Percentiles rank a stretch among this genome's conserved stretches.
Evolutionary conservation across 768 basidiomycete species (phyloP).

Genomic region (Kwoniella sp.): DNA sequence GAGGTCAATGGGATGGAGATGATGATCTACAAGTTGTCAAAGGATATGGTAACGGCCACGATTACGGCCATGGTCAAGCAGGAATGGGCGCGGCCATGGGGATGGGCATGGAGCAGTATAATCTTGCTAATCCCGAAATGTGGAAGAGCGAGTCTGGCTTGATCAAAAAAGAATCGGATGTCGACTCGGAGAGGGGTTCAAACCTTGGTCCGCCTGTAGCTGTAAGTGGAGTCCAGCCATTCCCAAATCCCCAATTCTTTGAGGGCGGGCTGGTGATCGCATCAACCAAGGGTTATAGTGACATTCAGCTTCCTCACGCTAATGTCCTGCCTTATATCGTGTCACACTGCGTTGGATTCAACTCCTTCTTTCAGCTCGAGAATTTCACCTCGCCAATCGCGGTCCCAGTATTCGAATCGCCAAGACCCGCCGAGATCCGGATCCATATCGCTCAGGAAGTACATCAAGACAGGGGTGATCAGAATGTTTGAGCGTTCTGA

Average conservation of each 20-base stretch:
- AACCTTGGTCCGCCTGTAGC: conserved; percentile 11
- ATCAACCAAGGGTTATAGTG: too few species aligned
- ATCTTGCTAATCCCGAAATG: neutral
- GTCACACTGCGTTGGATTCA: too few species aligned
- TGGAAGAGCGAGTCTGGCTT: neutral
- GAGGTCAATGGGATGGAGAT: conserved; percentile 42
- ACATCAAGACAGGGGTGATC: neutral
- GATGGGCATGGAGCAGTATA: neutral
- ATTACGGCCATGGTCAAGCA: neutral
- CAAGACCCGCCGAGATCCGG: conserved; percentile 26
- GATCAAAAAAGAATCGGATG: neutral
- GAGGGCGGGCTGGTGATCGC: too few species aligned
- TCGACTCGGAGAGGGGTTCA: neutral
- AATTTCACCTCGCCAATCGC: conserved; percentile 36
- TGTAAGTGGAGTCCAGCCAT: neutral
- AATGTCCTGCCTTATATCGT: too few species aligned
- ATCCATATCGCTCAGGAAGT: conserved; percentile 33
- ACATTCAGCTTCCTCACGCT: too few species aligned
- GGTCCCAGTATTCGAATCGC: neutral
- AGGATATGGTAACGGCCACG: too few species aligned
- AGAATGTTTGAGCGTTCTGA: neutral
- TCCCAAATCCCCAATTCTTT: too few species aligned
- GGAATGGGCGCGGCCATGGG: neutral
- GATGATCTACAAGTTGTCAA: conserved; percentile 25
- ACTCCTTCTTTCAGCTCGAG: conserved; percentile 25